Conservation (phyloP, 306 rosid genomes). For the Trifolium repens region DNA sequence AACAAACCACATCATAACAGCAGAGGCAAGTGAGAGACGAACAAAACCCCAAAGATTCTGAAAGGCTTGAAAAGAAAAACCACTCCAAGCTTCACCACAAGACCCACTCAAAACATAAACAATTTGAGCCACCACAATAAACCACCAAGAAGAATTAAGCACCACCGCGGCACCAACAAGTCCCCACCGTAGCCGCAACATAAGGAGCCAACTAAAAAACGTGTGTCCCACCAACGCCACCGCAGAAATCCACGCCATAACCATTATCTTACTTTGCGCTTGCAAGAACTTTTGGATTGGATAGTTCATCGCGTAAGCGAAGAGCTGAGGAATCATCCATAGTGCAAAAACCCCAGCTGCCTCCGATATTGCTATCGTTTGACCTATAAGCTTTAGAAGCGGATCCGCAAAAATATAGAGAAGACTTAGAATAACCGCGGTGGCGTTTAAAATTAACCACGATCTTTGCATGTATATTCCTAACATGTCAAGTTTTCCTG, state of each 20-base stretch:
- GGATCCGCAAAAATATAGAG: constrained; percentile 65
- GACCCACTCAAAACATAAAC: constrained; percentile 61
- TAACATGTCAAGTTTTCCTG: constrained; percentile 74
- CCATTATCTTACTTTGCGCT: constrained; percentile 90
- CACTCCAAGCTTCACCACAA: constrained; percentile 78
- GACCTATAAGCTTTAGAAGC: constrained; percentile 63
- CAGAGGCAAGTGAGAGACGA: constrained; percentile 75
- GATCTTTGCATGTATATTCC: constrained; percentile 93
- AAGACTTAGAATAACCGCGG: constrained; percentile 49
- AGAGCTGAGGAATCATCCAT: constrained; percentile 92
- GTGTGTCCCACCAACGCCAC: constrained; percentile 65
- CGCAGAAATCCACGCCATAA: constrained; percentile 74
- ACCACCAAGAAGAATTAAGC: constrained; percentile 77
- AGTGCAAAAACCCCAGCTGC: constrained; percentile 76
- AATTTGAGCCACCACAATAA: constrained; percentile 67
- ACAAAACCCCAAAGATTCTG: constrained; percentile 71
- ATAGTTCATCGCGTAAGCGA: constrained; percentile 78
- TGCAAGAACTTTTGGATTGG: constrained; percentile 85
- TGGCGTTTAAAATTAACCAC: constrained; percentile 67
- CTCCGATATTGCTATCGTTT: constrained; percentile 62
- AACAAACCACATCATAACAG: constrained; percentile 79
- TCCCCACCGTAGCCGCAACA: constrained; percentile 68
- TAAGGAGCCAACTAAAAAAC: constrained; percentile 73
- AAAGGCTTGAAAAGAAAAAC: constrained; percentile 75
- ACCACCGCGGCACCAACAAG: constrained; percentile 77